Percentiles rank a stretch among this genome's conserved stretches.
phyloP scores from a whole-genome alignment of 2,329 filamentous ascomycete genomes.

The Exophiala bonariae region DNA sequence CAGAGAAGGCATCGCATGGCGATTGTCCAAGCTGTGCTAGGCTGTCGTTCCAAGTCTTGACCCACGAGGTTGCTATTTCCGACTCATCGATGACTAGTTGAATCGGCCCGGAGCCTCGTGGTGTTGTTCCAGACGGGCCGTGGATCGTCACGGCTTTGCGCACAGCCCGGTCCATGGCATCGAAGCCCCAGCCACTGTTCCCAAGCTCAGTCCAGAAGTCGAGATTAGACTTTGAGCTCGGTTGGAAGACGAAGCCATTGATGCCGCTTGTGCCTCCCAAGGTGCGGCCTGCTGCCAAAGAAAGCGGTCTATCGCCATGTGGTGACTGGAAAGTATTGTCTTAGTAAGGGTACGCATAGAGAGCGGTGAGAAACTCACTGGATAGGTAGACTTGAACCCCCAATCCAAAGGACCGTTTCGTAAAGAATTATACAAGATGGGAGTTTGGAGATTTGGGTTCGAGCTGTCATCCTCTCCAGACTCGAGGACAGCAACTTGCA shows the following conservation, averaged over 20 bases:
- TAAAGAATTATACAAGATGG: too few relatives aligned
- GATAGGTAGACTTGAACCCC: slow-evolving; percentile 12
- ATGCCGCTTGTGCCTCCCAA: slow-evolving; percentile 43
- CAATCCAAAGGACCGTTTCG: slow-evolving; percentile 18
- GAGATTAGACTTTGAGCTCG: slow-evolving; percentile 34
- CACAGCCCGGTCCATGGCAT: slow-evolving; percentile 15
- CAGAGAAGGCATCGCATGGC: too few relatives aligned
- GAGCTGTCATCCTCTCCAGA: slow-evolving; percentile 31
- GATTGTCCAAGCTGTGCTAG: too few relatives aligned
- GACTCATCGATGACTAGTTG: too few relatives aligned
- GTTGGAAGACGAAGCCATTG: slow-evolving; percentile 30
- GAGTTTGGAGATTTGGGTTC: too few relatives aligned
- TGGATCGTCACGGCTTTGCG: too few relatives aligned
- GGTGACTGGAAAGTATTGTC: slow-evolving; percentile 34
- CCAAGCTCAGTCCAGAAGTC: slow-evolving; percentile 44
- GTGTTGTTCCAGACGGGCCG: too few relatives aligned
- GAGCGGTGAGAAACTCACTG: slow-evolving; percentile 14
- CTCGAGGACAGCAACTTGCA: slow-evolving; percentile 22
- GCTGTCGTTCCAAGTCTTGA: too few relatives aligned
- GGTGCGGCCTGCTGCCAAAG: slow-evolving; percentile 34
- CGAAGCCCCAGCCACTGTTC: slow-evolving; percentile 42
- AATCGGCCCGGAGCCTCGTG: too few relatives aligned
- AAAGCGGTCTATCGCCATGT: slow-evolving; percentile 26
- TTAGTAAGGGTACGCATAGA: slow-evolving; percentile 28
- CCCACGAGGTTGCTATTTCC: too few relatives aligned